Evolutionary conservation across 331 rosid species (phyloP), one percentile per base, ranked within the genome.

Genomic region (Malus hybrid): DNA sequence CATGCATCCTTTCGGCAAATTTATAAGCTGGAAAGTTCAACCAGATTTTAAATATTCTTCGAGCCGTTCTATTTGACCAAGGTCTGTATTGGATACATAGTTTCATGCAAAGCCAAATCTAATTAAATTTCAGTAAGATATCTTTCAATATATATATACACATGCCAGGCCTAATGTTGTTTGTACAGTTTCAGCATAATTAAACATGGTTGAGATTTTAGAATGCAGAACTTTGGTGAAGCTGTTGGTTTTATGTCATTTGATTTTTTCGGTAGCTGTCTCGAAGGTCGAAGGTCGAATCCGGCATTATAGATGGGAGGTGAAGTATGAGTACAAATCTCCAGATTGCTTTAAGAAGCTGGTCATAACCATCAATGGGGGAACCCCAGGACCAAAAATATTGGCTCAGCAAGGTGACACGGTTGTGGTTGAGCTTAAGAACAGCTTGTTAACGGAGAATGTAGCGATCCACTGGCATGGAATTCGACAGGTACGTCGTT

Each of bases 401-500:
- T 72, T 77, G 75, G 96, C 97, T 60, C 80, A 85, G 27, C 88
- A 86, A 80, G 98, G 96, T 12, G 98, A 93, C 39, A 90, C 96
- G 11, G 46, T 93, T n/a, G 18, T 91, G 34, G 96, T 93, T 34
- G 90, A 91, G 82, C 86, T 93, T 55, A 87, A 60, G 63, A 93
- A 91, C 76, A 85, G 76, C 11, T 81, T 93, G 77, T 7, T 72
- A 4, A 90, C 96, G 0, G 96, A 93, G 82, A 93, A 91, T 65
- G 87, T 91, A 52, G 91, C 98, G 3, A 82, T 93, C 65, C 98
- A 93, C 67, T 91, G 97, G 98, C 97, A 93, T 75, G 98, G 98
- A 64, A 93, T 91, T 33, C 85, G 96, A 70, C 96, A 93, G 96
- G 96, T 93, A 72, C 3, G 48, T 10, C 20, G n/a, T 31, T 64